Evolutionary conservation across 768 basidiomycete species (phyloP), one percentile per base, ranked within the genome.

Genomic region (Boletus rubescentipes): DNA sequence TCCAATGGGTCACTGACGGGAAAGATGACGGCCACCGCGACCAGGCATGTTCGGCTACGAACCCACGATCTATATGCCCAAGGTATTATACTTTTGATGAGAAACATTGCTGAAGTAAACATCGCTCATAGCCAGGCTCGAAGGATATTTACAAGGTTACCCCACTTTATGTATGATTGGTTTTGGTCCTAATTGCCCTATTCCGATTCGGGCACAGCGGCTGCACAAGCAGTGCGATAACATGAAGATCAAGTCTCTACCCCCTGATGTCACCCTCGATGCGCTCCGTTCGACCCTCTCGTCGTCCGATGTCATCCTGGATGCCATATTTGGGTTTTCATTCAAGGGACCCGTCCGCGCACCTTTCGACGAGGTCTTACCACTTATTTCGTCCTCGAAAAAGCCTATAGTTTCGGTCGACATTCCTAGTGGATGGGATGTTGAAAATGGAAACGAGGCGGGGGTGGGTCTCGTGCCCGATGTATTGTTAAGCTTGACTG

Each of bases 251-350:
- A 81, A 80, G 4, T 84, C 88, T 5, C 66, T 96, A 26, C 75
- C 80, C 2, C 75, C 79, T 9, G 75, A 80, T 5, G 72, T 68
- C 36, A 79, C 81, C 20, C 60, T 70, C 15, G 74, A 77, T 18
- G 61, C 75, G 32, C 78, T 90, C 18, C 67, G 72, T 43, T 66
- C 73, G 39, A 80, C 81, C 7, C 76, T 89, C 35, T 64, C 75
- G 8, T 75, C 79, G 30, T 82, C 84, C 5, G 91, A 97, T 69
- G 85, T 97, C 39, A 81, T 98, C 18, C 77, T 99, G 49, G 97
- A 99, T 66, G 93, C 95, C 5, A 89, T 99, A 53, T 99, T 99
- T 62, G 97, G 96, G 5, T 98, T 99, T 75, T 98, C 95, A 1
- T 99, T 98, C 82, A 79, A 88, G 54, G 88, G 89, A 0, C 95